These are phyloP conservation scores for Arachis hypogaea DNA, from an alignment of 306 rosid genomes.

Conservation along the genomic window DNA sequence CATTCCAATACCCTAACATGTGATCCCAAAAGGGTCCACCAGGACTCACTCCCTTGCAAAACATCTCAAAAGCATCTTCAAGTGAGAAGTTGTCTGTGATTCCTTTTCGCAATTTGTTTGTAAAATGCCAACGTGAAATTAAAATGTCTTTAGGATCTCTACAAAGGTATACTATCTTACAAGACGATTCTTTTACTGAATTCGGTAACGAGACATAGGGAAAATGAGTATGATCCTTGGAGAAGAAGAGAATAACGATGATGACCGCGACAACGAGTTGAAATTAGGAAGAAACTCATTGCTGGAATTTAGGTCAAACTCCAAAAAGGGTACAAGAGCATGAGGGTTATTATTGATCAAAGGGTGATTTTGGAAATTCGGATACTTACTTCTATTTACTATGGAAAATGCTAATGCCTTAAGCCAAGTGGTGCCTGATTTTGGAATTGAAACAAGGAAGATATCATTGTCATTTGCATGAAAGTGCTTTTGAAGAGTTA, in stretches of 20 bases:
- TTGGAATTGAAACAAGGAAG: slow-evolving; percentile 34
- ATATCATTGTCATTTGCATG: slow-evolving; percentile 32
- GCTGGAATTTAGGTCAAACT: not conserved
- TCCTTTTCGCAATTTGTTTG: not conserved
- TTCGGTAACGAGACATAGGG: not conserved
- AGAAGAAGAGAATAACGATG: not conserved
- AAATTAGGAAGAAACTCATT: not conserved
- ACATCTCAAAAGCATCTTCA: not conserved
- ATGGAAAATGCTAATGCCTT: slow-evolving; percentile 46
- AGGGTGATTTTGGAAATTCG: not conserved
- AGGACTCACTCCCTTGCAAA: not conserved
- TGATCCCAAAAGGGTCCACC: not conserved
- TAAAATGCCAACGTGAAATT: not conserved
- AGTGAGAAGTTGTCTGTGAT: not conserved
- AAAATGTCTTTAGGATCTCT: not conserved
- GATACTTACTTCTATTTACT: slow-evolving; percentile 24
- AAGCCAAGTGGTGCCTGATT: slow-evolving; percentile 47
- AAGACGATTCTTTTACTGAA: not conserved
- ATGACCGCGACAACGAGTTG: not conserved
- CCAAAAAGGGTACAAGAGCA: not conserved
- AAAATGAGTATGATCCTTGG: not conserved
- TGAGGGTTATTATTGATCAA: not conserved
- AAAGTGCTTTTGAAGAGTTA: not conserved
- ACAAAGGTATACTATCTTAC: not conserved
- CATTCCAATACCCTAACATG: not conserved